These are phyloP conservation scores for Meira miltonrushii DNA, from an alignment of 1,284 basidiomycete genomes.

Conservation along the genomic window DNA sequence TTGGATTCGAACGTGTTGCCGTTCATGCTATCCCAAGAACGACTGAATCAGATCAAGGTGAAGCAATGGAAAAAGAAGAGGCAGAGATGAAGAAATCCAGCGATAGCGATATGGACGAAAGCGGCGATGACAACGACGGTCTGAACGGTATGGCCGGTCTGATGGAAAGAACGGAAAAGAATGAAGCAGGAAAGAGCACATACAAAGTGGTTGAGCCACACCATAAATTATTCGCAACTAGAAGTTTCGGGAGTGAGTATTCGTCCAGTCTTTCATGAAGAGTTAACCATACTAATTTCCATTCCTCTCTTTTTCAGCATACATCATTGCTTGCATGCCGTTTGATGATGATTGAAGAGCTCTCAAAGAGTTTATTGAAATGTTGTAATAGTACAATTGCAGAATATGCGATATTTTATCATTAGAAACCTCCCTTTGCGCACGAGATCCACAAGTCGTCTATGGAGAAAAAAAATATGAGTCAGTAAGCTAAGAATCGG, in stretches of 20 bases:
- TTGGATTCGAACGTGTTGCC: conserved; percentile 30
- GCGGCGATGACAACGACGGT: conserved; percentile 13
- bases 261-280: background rate
- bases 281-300: background rate
- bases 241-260: conserved; percentile 30
- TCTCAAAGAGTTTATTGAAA: background rate
- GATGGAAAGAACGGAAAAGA: conserved; percentile 26
- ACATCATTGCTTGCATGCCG: conserved; percentile 22
- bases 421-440: conserved; percentile 20
- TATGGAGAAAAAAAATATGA: conserved; percentile 8
- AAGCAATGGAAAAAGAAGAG: background rate
- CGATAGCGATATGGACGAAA: background rate
- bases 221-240: conserved; percentile 33
- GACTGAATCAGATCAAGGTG: conserved; percentile 16
- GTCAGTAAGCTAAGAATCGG: background rate
- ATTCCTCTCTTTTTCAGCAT: conserved; percentile 9
- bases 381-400: conserved; percentile 1
- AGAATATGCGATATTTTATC: background rate
- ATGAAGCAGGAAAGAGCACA: conserved; percentile 25
- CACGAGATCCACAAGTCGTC: conserved; percentile 39
- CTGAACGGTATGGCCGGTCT: conserved; percentile 21
- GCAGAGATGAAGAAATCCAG: background rate
- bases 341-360: background rate
- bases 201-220: conserved; percentile 21
- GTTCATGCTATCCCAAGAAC: conserved; percentile 30